These are phyloP conservation scores for Solanum hybrid DNA, from an alignment of 305 asterid species.

Conservation along the genomic window DNA sequence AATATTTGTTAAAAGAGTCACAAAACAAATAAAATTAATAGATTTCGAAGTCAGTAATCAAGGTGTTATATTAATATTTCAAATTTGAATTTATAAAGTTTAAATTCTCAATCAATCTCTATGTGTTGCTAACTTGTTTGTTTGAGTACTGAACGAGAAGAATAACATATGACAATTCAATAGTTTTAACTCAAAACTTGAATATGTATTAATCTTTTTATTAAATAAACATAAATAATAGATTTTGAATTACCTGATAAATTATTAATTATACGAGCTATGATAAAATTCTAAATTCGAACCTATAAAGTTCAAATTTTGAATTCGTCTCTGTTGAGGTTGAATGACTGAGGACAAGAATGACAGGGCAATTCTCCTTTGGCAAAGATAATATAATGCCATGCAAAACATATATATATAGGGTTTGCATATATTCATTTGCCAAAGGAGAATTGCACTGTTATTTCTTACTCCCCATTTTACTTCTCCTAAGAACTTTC, in stretches of 20 bases:
- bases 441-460: too few relatives aligned
- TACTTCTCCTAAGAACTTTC: too few relatives aligned
- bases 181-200: neutral
- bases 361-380: conserved; percentile 68
- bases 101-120: neutral
- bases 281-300: neutral
- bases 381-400: conserved; percentile 24
- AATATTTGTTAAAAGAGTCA: neutral
- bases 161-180: neutral
- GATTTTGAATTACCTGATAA: neutral
- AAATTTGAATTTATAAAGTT: neutral
- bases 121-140: neutral
- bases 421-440: too few relatives aligned
- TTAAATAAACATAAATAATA: neutral
- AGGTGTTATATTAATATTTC: neutral
- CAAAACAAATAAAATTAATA: neutral
- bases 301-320: neutral
- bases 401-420: neutral
- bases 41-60: neutral
- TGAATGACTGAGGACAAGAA: conserved; percentile 18
- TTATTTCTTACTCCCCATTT: too few relatives aligned
- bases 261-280: neutral
- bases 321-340: neutral
- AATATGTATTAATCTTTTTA: neutral
- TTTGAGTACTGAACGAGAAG: neutral